These are phyloP conservation scores for Pyrus betulifolia DNA, from an alignment of 306 rosid genomes.

Conservation along the genomic window DNA sequence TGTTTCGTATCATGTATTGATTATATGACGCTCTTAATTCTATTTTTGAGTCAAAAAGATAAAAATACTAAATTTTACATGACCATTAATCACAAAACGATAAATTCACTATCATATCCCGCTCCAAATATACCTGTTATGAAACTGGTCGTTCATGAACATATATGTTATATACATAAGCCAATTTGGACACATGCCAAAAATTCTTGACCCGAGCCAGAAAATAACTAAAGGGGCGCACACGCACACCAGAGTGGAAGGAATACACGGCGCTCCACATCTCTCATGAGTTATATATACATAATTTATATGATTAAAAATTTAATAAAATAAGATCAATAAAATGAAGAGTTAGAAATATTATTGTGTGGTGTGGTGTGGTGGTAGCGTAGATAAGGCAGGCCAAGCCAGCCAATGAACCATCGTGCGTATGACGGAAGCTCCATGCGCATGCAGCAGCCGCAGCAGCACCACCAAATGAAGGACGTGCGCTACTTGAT, in stretches of 20 bases:
- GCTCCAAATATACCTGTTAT: neutral
- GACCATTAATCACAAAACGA: no score
- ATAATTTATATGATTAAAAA: no score
- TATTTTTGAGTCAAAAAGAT: no score
- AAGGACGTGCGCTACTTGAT: neutral
- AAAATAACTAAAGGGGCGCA: neutral
- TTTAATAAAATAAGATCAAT: neutral
- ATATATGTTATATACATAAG: no score
- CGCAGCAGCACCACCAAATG: neutral
- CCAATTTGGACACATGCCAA: no score
- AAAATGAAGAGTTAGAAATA: neutral
- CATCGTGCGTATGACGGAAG: neutral
- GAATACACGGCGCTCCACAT: neutral
- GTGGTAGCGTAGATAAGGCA: neutral
- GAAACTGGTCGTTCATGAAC: neutral
- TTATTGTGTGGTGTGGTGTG: neutral
- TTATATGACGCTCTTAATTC: no score
- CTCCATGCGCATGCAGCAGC: neutral
- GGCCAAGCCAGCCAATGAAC: neutral
- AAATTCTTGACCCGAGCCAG: neutral
- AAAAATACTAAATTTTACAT: no score
- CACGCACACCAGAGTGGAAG: neutral
- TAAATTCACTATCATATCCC: neutral
- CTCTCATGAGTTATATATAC: neutral
- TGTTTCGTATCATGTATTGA: no score